Base-by-base conservation (phyloP, 306 rosid species). In the Prunus campanulata region DNA sequence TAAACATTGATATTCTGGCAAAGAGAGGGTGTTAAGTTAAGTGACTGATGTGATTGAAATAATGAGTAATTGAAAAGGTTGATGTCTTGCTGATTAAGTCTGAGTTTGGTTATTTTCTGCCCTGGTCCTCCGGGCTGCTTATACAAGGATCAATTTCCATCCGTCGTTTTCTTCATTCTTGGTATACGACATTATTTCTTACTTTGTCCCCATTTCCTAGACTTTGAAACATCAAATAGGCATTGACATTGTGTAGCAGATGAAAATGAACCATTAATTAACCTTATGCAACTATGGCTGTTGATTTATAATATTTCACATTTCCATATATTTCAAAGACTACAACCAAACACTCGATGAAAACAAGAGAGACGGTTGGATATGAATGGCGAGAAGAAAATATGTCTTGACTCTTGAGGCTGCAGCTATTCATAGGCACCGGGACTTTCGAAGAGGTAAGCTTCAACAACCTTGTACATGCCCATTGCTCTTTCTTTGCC, bases 401-500 rank as follows among this genome's bases (percentile, higher is more conserved):
- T 39, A 39, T 7, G 44, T 39, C 44, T 39, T 39, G 44, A 39
- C 44, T 7, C 44, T 39, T 24, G 42, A n/a, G 19, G 47, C 24
- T 72, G 54, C 66, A 72, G 51, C 76, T 71, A 69, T 29, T 71
- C 76, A 27, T 74, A 82, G 15, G 82, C 82, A 46, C 64, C 82
- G 2, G 77, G 82, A 25, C 80, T 82, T 70, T 77, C 82, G 8
- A 82, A 78, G 68, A 74, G 82, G 52, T 60, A 74, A 44, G 79
- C 73, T 70, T 83, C 86, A 14, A 70, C 86, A 14, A 78, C 77
- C 62, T 66, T 83, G 49, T 68, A 83, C 69, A 74, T 62, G 57
- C 74, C 80, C 74, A 78, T 77, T 60, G 86, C 86, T 47, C 79
- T 78, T 46, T 78, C 83, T 60, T 74, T 78, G 39, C 77, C 79